Conservation (phyloP, 805 yeast genomes). For the Groenewaldozyma salmanticensis region DNA sequence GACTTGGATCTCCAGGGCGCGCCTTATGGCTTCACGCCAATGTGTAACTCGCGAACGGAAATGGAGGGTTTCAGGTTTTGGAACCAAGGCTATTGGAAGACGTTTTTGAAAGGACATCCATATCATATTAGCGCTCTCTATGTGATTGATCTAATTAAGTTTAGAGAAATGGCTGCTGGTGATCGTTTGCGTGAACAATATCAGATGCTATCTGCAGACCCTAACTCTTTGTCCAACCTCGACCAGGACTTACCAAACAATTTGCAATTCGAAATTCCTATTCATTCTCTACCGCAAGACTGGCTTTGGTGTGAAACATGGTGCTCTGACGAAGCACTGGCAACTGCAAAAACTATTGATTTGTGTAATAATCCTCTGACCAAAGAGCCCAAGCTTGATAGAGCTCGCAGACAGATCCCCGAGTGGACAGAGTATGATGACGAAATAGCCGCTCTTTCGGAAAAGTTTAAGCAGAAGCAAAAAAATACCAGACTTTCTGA, state of each 20-base stretch:
- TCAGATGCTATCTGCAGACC: conserved; percentile 70
- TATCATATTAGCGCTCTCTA: conserved; percentile 82
- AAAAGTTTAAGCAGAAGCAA: conserved; percentile 1
- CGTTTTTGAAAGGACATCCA: conserved; percentile 41
- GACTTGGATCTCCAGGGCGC: conserved; percentile 67
- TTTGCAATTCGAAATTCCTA: conserved; percentile 57
- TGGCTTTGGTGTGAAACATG: conserved; percentile 95
- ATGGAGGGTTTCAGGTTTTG: conserved; percentile 86
- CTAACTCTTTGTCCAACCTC: conserved; percentile 66
- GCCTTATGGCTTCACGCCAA: conserved; percentile 79
- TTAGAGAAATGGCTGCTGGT: conserved; percentile 64
- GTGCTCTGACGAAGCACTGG: conserved; percentile 60
- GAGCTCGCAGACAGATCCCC: conserved; percentile 66
- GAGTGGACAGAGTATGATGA: conserved; percentile 67
- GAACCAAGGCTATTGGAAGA: conserved; percentile 88
- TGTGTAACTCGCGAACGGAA: conserved; percentile 71
- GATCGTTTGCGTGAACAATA: conserved; percentile 76
- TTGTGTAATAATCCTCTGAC: conserved; percentile 78
- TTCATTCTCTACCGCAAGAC: conserved; percentile 64
- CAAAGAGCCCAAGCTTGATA: conserved; percentile 64
- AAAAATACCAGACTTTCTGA: conserved; percentile 2
- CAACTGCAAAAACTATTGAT: conserved; percentile 67
- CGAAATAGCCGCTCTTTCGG: conserved; percentile 30
- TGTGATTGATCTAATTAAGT: conserved; percentile 62
- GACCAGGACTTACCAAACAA: conserved; percentile 95